These are phyloP conservation scores for Xylaria hypoxylon DNA, from an alignment of 2,329 filamentous ascomycete genomes.

Conservation along the genomic window DNA sequence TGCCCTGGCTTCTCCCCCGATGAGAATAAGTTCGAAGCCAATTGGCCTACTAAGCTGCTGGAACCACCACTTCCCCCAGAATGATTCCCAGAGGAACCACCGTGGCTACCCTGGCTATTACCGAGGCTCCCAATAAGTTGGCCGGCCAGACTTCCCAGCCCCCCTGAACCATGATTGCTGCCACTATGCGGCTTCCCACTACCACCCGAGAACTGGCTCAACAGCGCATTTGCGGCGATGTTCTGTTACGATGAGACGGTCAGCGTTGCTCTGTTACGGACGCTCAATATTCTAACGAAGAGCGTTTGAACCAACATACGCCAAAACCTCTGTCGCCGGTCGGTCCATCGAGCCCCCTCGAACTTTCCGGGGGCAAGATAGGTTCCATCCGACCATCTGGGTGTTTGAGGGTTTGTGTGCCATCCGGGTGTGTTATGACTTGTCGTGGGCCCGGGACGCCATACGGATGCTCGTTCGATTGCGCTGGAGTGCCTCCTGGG, in stretches of 20 bases:
- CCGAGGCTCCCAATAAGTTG: constrained; percentile 55
- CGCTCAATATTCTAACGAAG: constrained; percentile 23
- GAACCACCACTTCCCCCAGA: constrained; percentile 46
- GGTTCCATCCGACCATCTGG: constrained; percentile 72
- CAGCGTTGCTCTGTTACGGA: constrained; percentile 43
- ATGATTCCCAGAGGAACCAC: constrained; percentile 45
- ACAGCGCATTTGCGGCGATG: constrained; percentile 70
- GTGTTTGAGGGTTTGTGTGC: constrained; percentile 70
- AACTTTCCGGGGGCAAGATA: constrained; percentile 62
- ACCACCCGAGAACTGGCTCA: constrained; percentile 59
- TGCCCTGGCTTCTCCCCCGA: constrained; percentile 61
- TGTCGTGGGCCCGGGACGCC: constrained; percentile 63
- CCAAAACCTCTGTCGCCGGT: constrained; percentile 72
- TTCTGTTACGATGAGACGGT: constrained; percentile 55
- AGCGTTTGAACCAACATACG: constrained; percentile 60
- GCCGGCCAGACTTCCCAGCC: constrained; percentile 61
- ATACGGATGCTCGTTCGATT: constrained; percentile 70
- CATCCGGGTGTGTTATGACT: constrained; percentile 72
- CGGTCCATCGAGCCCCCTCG: constrained; percentile 62
- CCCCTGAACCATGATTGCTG: constrained; percentile 51
- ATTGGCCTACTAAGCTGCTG: constrained; percentile 68
- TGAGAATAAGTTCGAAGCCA: constrained; percentile 67
- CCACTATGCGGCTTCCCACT: constrained; percentile 56
- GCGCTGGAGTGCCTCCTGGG: constrained; percentile 70
- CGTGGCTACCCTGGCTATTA: constrained; percentile 44